Evolutionary conservation across 441 rosid species (phyloP).

Genomic region (Macaranga tanarius): DNA sequence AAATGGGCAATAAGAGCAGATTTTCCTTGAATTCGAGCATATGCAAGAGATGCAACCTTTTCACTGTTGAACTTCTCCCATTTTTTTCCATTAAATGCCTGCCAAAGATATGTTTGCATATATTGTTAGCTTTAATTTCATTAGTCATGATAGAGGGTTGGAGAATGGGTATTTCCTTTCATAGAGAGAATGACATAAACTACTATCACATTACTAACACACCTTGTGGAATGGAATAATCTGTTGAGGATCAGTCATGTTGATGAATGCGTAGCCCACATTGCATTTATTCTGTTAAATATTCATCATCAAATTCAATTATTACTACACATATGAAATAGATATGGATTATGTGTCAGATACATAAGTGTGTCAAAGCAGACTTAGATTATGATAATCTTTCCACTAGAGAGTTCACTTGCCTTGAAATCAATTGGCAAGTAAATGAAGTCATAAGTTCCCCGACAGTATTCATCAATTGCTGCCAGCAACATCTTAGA

Average conservation of each 20-base stretch:
- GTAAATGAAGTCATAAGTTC: conserved; percentile 69
- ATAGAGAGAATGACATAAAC: background rate
- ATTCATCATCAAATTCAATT: conserved; percentile 17
- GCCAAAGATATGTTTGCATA: conserved; percentile 18
- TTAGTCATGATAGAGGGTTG: background rate
- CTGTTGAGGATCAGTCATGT: conserved; percentile 63
- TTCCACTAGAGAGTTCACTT: conserved; percentile 23
- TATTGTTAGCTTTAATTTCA: conserved; percentile 12
- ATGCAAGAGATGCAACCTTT: conserved; percentile 78
- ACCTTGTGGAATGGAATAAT: conserved; percentile 71
- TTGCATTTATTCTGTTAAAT: conserved; percentile 74
- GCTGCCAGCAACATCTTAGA: conserved; percentile 82
- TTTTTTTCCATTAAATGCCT: conserved; percentile 79
- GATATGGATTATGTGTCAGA: background rate
- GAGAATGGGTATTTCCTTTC: background rate
- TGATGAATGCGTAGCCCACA: conserved; percentile 83
- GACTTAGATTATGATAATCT: background rate
- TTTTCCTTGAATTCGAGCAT: conserved; percentile 82
- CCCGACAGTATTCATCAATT: conserved; percentile 63
- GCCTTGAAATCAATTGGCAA: conserved; percentile 81
- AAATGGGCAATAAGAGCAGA: conserved; percentile 76
- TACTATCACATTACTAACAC: conserved; percentile 12
- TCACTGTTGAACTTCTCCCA: conserved; percentile 92
- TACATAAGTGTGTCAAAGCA: background rate
- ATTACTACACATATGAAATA: conserved; percentile 1